These are phyloP conservation scores for Lentinula boryana DNA, from an alignment of 768 basidiomycete genomes.

Conservation along the genomic window DNA sequence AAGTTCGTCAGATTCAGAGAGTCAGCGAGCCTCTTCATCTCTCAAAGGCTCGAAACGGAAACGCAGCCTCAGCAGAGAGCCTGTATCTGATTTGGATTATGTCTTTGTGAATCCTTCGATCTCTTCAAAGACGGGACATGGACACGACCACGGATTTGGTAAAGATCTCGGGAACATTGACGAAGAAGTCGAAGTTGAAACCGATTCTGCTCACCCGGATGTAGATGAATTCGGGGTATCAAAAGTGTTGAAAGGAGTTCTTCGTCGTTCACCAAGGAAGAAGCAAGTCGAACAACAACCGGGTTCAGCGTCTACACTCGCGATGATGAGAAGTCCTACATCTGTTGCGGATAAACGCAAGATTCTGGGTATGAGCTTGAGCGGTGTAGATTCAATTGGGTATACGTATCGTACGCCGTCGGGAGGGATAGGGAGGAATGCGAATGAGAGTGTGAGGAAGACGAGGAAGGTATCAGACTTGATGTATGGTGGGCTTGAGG, in stretches of 20 bases:
- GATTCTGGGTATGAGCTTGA: slow-evolving; percentile 1
- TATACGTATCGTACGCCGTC: not conserved
- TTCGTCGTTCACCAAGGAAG: slow-evolving; percentile 1
- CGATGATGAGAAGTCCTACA: not conserved
- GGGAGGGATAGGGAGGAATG: not conserved
- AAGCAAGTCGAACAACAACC: not conserved
- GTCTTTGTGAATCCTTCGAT: not conserved
- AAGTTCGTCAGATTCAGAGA: not conserved
- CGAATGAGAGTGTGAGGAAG: not conserved
- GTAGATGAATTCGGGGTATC: not conserved
- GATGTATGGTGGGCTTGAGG: not conserved
- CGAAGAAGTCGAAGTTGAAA: not conserved
- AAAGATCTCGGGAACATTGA: not conserved
- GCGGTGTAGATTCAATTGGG: not conserved
- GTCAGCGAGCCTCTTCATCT: not conserved
- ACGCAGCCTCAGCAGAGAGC: not conserved
- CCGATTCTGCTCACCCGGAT: not conserved
- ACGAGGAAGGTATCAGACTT: slow-evolving; percentile 2
- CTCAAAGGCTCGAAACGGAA: not conserved
- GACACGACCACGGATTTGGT: not conserved
- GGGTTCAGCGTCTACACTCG: not conserved
- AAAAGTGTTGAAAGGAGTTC: not conserved
- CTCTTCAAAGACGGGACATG: not conserved
- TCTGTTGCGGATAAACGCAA: not conserved
- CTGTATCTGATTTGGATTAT: not conserved